Conservation (phyloP, 2,329 filamentous ascomycete species). For the Xylariaceae sp. region DNA sequence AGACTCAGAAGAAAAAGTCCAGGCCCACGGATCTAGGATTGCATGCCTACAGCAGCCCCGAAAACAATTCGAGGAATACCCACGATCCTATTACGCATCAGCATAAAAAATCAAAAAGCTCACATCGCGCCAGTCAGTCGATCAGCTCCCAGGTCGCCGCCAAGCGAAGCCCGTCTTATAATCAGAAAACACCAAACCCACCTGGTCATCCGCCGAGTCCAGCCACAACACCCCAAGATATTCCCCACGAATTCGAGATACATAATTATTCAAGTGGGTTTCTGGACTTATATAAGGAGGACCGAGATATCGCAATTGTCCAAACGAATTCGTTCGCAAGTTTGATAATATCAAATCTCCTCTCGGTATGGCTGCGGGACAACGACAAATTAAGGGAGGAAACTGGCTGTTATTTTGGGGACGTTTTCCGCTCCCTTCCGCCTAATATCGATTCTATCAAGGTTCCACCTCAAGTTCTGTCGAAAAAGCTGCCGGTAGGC, state of each 20-base stretch:
- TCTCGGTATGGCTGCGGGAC: constrained; percentile 76
- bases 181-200: constrained; percentile 58
- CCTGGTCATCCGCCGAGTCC: constrained; percentile 64
- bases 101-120: constrained; percentile 75
- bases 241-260: constrained; percentile 57
- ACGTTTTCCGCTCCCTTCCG: constrained; percentile 63
- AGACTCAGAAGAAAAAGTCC: constrained; percentile 82
- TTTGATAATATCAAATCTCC: constrained; percentile 67
- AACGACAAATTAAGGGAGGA: constrained; percentile 63
- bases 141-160: constrained; percentile 63
- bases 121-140: constrained; percentile 74
- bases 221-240: constrained; percentile 67
- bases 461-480: constrained; percentile 47
- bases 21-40: constrained; percentile 65
- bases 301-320: constrained; percentile 54
- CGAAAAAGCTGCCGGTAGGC: constrained; percentile 42
- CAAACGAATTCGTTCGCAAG: constrained; percentile 75
- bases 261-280: constrained; percentile 74
- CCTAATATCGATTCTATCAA: constrained; percentile 42
- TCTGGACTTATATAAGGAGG: constrained; percentile 63
- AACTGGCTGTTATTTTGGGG: constrained; percentile 58
- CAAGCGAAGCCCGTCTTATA: constrained; percentile 61
- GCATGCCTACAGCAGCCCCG: constrained; percentile 61
- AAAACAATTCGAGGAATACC: constrained; percentile 49
- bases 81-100: constrained; percentile 51